A percentile compares a stretch with the other conserved stretches of the same genome.
phyloP scores from a whole-genome alignment of 768 basidiomycete species.

The Phaeotremella skinneri region DNA sequence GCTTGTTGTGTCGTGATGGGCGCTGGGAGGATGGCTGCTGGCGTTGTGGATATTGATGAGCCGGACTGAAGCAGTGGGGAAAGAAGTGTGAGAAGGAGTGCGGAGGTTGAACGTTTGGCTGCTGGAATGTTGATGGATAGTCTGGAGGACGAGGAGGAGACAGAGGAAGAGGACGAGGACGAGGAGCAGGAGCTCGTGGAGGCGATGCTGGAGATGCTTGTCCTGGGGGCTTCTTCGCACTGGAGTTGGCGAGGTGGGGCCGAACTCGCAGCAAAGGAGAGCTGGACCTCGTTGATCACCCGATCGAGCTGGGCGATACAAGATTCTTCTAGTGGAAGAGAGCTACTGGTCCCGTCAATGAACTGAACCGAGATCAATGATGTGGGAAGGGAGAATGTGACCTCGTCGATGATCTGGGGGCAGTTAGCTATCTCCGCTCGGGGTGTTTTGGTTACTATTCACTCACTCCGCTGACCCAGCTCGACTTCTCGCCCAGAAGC shows the following conservation, averaged over 20 bases:
- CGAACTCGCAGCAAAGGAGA: constrained; percentile 41
- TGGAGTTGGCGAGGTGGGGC: constrained; percentile 8
- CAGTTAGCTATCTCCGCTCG: background rate
- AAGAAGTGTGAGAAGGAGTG: constrained; percentile 47
- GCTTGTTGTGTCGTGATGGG: constrained; percentile 26
- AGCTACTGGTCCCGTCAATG: constrained; percentile 39
- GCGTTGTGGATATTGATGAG: constrained; percentile 1
- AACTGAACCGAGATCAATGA: constrained; percentile 38
- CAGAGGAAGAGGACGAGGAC: constrained; percentile 5
- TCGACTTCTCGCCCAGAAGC: constrained; percentile 50
- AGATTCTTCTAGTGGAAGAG: constrained; percentile 27
- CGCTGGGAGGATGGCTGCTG: constrained; percentile 15
- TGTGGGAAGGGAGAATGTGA: constrained; percentile 48
- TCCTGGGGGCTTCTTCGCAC: constrained; percentile 9
- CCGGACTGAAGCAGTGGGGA: constrained; percentile 33
- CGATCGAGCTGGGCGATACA: constrained; percentile 32
- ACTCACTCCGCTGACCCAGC: constrained; percentile 49
- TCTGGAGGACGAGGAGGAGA: constrained; percentile 10
- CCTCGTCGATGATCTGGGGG: constrained; percentile 47
- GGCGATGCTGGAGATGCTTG: constrained; percentile 20
- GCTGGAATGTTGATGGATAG: constrained; percentile 1
- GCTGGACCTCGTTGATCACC: constrained; percentile 45
- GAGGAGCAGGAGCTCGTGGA: constrained; percentile 14
- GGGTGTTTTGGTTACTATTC: background rate
- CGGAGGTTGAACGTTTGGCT: constrained; percentile 35